Evolutionary conservation across 768 basidiomycete genomes (phyloP), one percentile per base, ranked within the genome.

Genomic region (Serendipita sp.): DNA sequence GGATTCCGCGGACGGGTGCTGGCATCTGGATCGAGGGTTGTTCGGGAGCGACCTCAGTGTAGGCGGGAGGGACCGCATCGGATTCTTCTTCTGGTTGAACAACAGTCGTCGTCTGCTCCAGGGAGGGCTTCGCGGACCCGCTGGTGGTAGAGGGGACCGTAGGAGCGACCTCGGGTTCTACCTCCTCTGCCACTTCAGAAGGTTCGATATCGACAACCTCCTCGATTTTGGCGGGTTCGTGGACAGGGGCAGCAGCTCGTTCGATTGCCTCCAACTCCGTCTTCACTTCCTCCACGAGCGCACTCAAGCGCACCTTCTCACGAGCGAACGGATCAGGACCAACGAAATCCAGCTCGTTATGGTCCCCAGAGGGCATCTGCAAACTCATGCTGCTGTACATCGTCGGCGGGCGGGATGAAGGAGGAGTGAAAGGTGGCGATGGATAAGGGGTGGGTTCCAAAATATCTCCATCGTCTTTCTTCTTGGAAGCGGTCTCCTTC

Each of bases 301-400:
- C 53, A 31, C 53, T 58, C 22, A 58, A 31, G 9, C 17, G 53
- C 17, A 22, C 31, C 31, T 33, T 58, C 22, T 58, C 53, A 24
- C 22, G 22, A 9, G 31, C 53, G 11, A 58, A 58, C 5, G 53
- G 53, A n/a, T 58, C 53, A n/a, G 53, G 17, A n/a, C 11, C 28
- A n/a, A 31, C 31, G 24, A 58, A 31, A 31, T 26, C 30, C 20
- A 48, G 45, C 9, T 58, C 30, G 31, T 26, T 26, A n/a, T 11
- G 17, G 31, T 22, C 17, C 17, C 17, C 22, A 22, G 45, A 28
- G 17, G 53, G 53, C 24, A 58, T 58, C 2, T 58, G 53, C 1
- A 58, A 24, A n/a, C 11, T 31, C 53, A 58, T 58, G 30, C 53
- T 58, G 53, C 31, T 58, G 24, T 58, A 58, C 53, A 58, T 58